Evolutionary conservation across 768 basidiomycete species (phyloP), one percentile per base, ranked within the genome.

Genomic region (Kwoniella newhampshirensis): DNA sequence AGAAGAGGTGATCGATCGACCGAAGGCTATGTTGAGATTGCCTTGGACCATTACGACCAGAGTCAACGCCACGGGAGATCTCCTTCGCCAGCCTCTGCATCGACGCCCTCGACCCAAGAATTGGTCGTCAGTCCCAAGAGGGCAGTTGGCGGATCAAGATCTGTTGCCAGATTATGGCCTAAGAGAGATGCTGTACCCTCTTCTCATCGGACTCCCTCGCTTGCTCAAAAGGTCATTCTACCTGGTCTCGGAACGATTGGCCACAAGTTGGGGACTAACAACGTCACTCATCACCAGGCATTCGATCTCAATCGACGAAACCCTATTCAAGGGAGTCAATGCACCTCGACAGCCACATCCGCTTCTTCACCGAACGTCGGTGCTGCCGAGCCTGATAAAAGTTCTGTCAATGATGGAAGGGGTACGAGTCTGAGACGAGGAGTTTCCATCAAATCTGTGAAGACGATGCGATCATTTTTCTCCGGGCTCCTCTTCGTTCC

Each of bases 381-480:
- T 15, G 26, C 46, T 4, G 7, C 32, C 39, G 2, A 41, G 23
- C 26, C 39, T 30, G n/a, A 13, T 27, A 18, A 45, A 44, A 18
- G n/a, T n/a, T n/a, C n/a, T n/a, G n/a, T n/a, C n/a, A n/a, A n/a
- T n/a, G n/a, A n/a, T n/a, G n/a, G n/a, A n/a, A n/a, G 12, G 42
- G 7, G 39, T 47, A 7, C 43, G 50, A 11, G 51, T 4, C 51
- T 66, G 2, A 45, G 67, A 6, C 47, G 67, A 9, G 65, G 65
- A 17, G 66, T 66, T 8, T 64, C 62, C 35, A 60, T 70, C 53
- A 70, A 67, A 41, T 66, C 65, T 2, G 65, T 61, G 41, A 63
- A 63, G 40, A 66, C 70, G 1, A 51, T 66, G 41, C 43, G 60
- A 43, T 70, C 68, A 2, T 70, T 70, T 60, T 70, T 70, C 51